Evolutionary conservation across 768 basidiomycete species (phyloP).

Genomic region (Phlebiopsis gigantea): DNA sequence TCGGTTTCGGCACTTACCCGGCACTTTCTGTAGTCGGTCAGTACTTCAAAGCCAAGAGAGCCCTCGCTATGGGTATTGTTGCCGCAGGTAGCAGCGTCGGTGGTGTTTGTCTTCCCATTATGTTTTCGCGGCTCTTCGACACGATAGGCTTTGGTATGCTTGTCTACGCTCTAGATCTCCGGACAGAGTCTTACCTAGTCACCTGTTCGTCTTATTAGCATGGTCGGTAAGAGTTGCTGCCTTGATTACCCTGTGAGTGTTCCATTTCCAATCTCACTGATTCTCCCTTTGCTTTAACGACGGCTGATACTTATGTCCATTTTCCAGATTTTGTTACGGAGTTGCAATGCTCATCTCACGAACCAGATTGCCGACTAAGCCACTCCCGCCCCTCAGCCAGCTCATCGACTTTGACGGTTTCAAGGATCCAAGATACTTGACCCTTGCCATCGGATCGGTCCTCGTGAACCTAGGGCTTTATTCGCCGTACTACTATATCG

Average conservation of each 20-base stretch:
- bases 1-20: conserved; percentile 50
- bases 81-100: conserved; percentile 29
- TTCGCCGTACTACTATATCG: conserved; percentile 8
- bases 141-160: conserved; percentile 8
- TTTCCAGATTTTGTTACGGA: conserved; percentile 6
- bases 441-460: conserved; percentile 9
- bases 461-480: conserved; percentile 10
- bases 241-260: conserved; percentile 11
- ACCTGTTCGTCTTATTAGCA: neutral
- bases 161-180: too few species aligned
- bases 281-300: neutral
- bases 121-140: conserved; percentile 20
- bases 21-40: conserved; percentile 27
- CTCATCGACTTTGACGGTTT: conserved; percentile 8
- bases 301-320: conserved; percentile 7
- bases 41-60: conserved; percentile 24
- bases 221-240: conserved; percentile 11
- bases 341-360: conserved; percentile 5
- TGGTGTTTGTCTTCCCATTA: conserved; percentile 22
- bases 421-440: conserved; percentile 8
- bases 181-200: neutral
- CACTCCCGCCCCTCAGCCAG: neutral
- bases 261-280: neutral
- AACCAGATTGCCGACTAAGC: conserved; percentile 6
- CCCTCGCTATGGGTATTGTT: conserved; percentile 52